Conservation (phyloP, 2,329 filamentous ascomycete species). For the Bipolaris victoriae region DNA sequence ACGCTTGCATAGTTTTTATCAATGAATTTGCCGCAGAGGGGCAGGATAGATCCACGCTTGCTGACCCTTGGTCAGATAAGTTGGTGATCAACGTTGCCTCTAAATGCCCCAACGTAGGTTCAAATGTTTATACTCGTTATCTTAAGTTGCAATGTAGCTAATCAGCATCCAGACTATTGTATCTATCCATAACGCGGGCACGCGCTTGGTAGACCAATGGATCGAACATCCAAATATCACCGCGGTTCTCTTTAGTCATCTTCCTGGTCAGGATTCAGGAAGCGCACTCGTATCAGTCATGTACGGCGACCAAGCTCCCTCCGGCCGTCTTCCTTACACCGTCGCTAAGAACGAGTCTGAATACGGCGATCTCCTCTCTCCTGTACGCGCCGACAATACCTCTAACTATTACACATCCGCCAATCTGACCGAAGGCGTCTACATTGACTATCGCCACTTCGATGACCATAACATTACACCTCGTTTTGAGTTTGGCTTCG, state of each 20-base stretch:
- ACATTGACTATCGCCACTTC: constrained; percentile 2
- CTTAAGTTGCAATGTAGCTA: neutral
- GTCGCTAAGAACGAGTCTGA: constrained; percentile 3
- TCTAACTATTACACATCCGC: neutral
- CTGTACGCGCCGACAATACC: neutral
- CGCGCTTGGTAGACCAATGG: no score
- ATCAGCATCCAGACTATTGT: neutral
- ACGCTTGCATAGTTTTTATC: neutral
- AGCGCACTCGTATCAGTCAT: neutral
- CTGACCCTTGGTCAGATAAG: neutral
- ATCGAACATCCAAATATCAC: no score
- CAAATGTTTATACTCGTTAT: neutral
- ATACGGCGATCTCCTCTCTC: neutral
- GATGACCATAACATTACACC: neutral
- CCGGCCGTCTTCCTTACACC: neutral
- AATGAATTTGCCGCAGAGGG: neutral
- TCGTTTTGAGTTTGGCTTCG: neutral
- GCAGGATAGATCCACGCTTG: neutral
- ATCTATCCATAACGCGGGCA: no score
- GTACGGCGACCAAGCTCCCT: neutral
- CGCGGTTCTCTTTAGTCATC: no score
- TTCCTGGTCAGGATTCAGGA: neutral
- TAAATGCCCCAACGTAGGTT: neutral
- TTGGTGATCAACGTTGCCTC: neutral
- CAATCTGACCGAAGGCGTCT: neutral